These are phyloP conservation scores for Ilyonectria sp. DNA, from an alignment of 2,329 filamentous ascomycete species.

Conservation along the genomic window DNA sequence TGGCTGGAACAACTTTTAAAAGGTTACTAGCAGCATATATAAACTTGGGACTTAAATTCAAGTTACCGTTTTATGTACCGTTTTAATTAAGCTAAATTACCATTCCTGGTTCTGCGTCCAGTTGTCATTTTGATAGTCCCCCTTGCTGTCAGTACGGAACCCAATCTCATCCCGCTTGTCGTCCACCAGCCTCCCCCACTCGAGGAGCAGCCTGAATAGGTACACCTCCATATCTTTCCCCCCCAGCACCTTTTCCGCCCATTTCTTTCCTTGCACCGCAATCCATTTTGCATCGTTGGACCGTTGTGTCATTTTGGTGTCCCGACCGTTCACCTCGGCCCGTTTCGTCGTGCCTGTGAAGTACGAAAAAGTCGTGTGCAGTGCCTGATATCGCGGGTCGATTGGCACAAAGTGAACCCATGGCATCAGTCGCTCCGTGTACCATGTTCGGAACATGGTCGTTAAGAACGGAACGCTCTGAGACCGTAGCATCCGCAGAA, in stretches of 20 bases:
- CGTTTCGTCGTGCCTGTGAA: constrained; percentile 72
- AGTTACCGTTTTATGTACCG: too few relatives aligned
- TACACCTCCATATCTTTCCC: constrained; percentile 87
- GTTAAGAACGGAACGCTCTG: constrained; percentile 78
- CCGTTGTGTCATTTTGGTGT: constrained; percentile 64
- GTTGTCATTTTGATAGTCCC: constrained; percentile 48
- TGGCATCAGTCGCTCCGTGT: constrained; percentile 78
- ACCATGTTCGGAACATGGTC: constrained; percentile 85
- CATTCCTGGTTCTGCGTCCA: constrained; percentile 49
- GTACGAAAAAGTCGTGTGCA: constrained; percentile 83
- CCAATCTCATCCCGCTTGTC: constrained; percentile 68
- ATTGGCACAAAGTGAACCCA: constrained; percentile 89
- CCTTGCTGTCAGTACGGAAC: constrained; percentile 49
- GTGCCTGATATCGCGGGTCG: constrained; percentile 79
- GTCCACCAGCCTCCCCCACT: constrained; percentile 81
- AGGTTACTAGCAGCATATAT: too few relatives aligned
- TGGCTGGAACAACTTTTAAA: constrained; percentile 21
- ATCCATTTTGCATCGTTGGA: constrained; percentile 73
- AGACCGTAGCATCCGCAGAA: constrained; percentile 77
- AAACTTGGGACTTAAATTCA: too few relatives aligned
- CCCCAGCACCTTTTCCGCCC: constrained; percentile 75
- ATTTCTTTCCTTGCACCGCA: constrained; percentile 74
- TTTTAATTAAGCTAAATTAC: constrained; percentile 29
- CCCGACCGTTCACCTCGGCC: constrained; percentile 60
- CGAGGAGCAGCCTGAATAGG: constrained; percentile 81